Evolutionary conservation across 768 basidiomycete genomes (phyloP).

Genomic region (Leccinum olivaceopallidum): DNA sequence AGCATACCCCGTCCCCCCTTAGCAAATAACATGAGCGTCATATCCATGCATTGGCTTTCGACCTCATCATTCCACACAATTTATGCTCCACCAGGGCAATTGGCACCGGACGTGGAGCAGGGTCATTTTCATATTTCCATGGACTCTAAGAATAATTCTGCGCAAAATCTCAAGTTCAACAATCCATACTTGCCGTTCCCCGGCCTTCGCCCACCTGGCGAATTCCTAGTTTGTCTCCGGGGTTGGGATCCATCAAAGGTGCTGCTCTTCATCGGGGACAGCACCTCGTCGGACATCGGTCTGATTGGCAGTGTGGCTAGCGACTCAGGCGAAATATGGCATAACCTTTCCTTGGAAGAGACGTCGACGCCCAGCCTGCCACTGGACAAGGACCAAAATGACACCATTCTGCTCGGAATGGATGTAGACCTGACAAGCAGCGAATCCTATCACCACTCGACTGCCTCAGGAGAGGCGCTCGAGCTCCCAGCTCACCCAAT

Average conservation of each 20-base stretch:
- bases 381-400: constrained; percentile 65
- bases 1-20: constrained; percentile 59
- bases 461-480: constrained; percentile 41
- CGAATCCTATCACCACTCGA: constrained; percentile 38
- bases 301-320: constrained; percentile 37
- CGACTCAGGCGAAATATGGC: constrained; percentile 40
- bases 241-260: constrained; percentile 46
- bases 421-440: constrained; percentile 64
- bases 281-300: constrained; percentile 52
- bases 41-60: constrained; percentile 67
- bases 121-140: constrained; percentile 41
- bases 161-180: constrained; percentile 39
- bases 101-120: constrained; percentile 42
- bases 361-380: constrained; percentile 60
- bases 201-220: constrained; percentile 46
- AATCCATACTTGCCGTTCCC: constrained; percentile 46
- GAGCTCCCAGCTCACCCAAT: constrained; percentile 56
- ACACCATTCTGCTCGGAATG: constrained; percentile 66
- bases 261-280: constrained; percentile 48
- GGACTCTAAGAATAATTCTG: constrained; percentile 42
- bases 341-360: constrained; percentile 48
- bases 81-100: constrained; percentile 49
- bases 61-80: constrained; percentile 67
- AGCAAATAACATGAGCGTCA: constrained; percentile 42
- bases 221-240: constrained; percentile 39